A percentile compares a stretch with the other conserved stretches of the same genome.
Conservation (phyloP, 2,329 filamentous ascomycete species). For the Pyrenochaeta sp. region DNA sequence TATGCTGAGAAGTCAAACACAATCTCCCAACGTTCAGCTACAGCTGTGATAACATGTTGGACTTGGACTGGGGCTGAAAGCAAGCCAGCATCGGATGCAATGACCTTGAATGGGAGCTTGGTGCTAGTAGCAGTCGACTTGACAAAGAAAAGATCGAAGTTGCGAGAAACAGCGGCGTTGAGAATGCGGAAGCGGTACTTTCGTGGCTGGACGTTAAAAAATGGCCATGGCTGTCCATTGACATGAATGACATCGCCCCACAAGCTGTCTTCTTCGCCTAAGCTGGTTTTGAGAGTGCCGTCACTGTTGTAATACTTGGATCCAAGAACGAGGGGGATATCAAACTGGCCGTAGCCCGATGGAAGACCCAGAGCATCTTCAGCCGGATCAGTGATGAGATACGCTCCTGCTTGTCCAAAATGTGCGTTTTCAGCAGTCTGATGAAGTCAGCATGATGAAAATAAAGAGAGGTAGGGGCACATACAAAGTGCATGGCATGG, state of each 20-base stretch:
- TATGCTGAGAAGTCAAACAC: conserved; percentile 63
- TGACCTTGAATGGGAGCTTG: conserved; percentile 60
- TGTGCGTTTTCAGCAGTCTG: conserved; percentile 63
- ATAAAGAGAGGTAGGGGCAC: conserved; percentile 27
- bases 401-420: conserved; percentile 64
- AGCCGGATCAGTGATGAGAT: conserved; percentile 61
- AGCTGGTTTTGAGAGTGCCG: conserved; percentile 55
- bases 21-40: conserved; percentile 66
- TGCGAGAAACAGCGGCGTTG: conserved; percentile 48
- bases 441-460: conserved; percentile 18
- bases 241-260: conserved; percentile 66
- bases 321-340: conserved; percentile 61
- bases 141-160: conserved; percentile 59
- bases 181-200: conserved; percentile 66
- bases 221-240: conserved; percentile 67
- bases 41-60: conserved; percentile 55
- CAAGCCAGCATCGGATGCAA: conserved; percentile 60
- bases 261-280: conserved; percentile 55
- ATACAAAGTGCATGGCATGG: conserved; percentile 42
- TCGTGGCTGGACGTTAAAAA: conserved; percentile 62
- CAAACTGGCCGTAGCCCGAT: conserved; percentile 56
- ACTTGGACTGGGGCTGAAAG: conserved; percentile 50
- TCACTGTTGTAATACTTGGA: conserved; percentile 62
- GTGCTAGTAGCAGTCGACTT: conserved; percentile 39
- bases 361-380: conserved; percentile 62